Evolutionary conservation across 441 rosid species (phyloP).

Genomic region (Adansonia gregorii): DNA sequence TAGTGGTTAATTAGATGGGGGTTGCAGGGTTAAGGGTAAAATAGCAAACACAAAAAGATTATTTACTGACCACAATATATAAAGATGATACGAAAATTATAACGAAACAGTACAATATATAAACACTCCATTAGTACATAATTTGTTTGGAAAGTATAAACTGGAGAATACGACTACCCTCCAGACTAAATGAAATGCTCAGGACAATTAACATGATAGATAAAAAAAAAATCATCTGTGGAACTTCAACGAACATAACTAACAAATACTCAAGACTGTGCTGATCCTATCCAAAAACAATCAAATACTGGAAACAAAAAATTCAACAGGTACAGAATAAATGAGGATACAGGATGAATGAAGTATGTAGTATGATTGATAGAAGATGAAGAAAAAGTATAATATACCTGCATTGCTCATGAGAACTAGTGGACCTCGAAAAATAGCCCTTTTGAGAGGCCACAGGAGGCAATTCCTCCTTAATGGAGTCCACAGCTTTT

Average conservation of each 20-base stretch:
- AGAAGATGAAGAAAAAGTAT: background rate
- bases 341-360: background rate
- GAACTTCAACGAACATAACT: background rate
- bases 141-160: background rate
- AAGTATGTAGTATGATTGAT: background rate
- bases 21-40: background rate
- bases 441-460: constrained; percentile 50
- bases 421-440: constrained; percentile 58
- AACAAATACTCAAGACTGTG: constrained; percentile 1
- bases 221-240: background rate
- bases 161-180: background rate
- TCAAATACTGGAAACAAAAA: background rate
- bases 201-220: background rate
- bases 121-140: background rate
- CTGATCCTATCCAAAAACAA: background rate
- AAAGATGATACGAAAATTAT: background rate
- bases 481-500: constrained; percentile 29
- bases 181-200: background rate
- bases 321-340: background rate
- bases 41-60: background rate
- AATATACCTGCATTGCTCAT: constrained; percentile 74
- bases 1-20: background rate
- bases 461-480: constrained; percentile 35
- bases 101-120: background rate
- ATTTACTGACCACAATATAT: background rate